Evolutionary conservation across 345 rosid species (phyloP), one percentile per base, ranked within the genome.

Genomic region (Dipteronia dyeriana): DNA sequence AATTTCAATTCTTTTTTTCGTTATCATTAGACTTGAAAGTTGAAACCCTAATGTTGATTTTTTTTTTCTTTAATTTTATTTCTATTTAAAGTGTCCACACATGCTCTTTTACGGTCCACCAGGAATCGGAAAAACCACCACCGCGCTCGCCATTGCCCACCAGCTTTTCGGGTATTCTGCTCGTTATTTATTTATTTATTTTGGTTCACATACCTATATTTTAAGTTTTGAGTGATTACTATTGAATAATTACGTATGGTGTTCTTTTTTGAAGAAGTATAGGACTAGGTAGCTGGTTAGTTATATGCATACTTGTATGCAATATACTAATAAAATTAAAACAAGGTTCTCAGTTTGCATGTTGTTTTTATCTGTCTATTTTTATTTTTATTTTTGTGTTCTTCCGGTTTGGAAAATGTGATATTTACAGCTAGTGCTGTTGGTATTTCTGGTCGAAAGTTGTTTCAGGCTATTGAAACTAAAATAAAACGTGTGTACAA

Each of bases 71-170:
- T 1, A 43, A 39, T 22, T 17, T 13, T 5, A 13, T 31, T 79
- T 25, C 41, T 47, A 12, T 70, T 29, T 78, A 26, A 39, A 95
- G 99, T 94, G 97, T 67, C 97, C 99, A 0, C 98, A 96, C 80
- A 92, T 96, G 99, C 95, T 94, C 75, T 92, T 96, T 80, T 96
- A 94, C 73, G 99, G 98, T 29, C 99, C 99, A 0, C 97, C 97
- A 9, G 98, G 99, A n/a, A 96, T 97, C 0, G 97, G 98, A 1
- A 96, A 96, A 85, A 96, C 99, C 78, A 96, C 99, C 76, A 90
- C 97, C 1, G 97, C 98, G 8, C 94, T 96, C 60, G 98, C 99
- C 78, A 92, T 96, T 57, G 99, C 97, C 6, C 97, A 86, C 77
- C 98, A 96, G 90, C 92, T 94, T 43, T 94, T 80, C 43, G 98